Base-by-base conservation (phyloP, 352 stramenopile species). In the Phytophthora crassamura region DNA sequence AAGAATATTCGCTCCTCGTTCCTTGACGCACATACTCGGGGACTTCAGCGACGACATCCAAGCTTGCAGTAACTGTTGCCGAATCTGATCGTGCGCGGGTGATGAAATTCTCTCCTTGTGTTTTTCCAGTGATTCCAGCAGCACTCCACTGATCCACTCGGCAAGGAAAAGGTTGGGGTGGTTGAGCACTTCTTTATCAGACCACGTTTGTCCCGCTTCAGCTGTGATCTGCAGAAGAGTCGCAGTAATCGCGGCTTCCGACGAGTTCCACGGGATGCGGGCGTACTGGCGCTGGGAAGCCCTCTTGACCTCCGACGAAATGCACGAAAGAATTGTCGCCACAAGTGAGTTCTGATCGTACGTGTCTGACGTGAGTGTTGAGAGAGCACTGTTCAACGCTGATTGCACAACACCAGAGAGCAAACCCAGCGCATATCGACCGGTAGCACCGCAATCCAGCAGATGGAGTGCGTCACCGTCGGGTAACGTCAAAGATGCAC, bases 131-230 rank as follows among this genome's bases (percentile, higher is more conserved):
- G 72, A 78, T 30, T 91, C 77, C 51, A 93, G 77, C 51, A 97
- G 47, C 32, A 97, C 71, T 5, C 74, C 75, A 54, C 82, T 96
- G 48, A 94, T 80, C 86, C 85, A 96, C 50, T 96, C 86, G 0
- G 88, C 89, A 16, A 97, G 73, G 53, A 91, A 93, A 1, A 97
- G 67, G 32, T 95, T 96, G 11, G 90, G 90, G 35, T 96, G 88
- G 39, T 75, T 86, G 5, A 94, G 61, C 6, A 96, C 82, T 60
- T 94, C 81, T 56, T 79, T 85, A 59, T 97, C 90, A 9, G 86
- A 92, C 86, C 88, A 96, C 9, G 80, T 63, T 34, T 92, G 76
- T 2, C 84, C 77, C 43, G 78, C 58, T 63, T 93, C 81, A 12
- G 79, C 80, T 35, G 80, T 89, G 8, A 94, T 76, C 36, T 95